Conservation (phyloP, 768 basidiomycete genomes). For the Phaffia tasmanica region DNA sequence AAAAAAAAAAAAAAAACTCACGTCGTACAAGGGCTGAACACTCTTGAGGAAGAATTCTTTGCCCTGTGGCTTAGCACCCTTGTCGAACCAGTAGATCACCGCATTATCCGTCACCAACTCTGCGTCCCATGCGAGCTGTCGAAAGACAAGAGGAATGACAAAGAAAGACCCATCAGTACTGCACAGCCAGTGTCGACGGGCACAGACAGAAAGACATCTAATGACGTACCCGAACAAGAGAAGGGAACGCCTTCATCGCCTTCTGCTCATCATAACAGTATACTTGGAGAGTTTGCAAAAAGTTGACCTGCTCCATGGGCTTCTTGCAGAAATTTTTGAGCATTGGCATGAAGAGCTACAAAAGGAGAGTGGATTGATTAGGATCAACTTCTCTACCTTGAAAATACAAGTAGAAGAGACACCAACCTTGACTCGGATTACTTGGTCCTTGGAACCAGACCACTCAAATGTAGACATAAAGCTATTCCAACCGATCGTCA, state of each 20-base stretch:
- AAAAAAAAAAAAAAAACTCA: not conserved
- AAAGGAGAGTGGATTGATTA: not conserved
- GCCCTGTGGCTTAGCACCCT: conserved; percentile 90
- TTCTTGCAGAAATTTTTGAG: conserved; percentile 81
- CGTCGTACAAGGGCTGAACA: conserved; percentile 26
- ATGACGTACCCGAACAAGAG: conserved; percentile 69
- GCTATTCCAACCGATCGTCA: conserved; percentile 84
- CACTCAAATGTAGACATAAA: conserved; percentile 79
- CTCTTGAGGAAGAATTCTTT: conserved; percentile 84
- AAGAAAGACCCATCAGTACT: not conserved
- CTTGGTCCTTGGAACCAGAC: conserved; percentile 80
- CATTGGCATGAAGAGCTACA: conserved; percentile 67
- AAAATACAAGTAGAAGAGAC: not conserved
- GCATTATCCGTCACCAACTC: conserved; percentile 93
- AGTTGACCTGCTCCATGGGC: conserved; percentile 79
- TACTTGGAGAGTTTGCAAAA: conserved; percentile 69
- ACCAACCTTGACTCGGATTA: conserved; percentile 36
- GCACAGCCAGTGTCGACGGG: not conserved
- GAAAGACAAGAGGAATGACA: not conserved
- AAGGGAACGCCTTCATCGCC: conserved; percentile 86
- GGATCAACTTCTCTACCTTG: not conserved
- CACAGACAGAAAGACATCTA: not conserved
- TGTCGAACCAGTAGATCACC: conserved; percentile 95
- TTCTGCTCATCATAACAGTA: conserved; percentile 96
- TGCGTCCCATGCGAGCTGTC: conserved; percentile 81